These are phyloP conservation scores for Emiliania huxleyi DNA, from an alignment of 78 protist genomes.

Conservation along the genomic window DNA sequence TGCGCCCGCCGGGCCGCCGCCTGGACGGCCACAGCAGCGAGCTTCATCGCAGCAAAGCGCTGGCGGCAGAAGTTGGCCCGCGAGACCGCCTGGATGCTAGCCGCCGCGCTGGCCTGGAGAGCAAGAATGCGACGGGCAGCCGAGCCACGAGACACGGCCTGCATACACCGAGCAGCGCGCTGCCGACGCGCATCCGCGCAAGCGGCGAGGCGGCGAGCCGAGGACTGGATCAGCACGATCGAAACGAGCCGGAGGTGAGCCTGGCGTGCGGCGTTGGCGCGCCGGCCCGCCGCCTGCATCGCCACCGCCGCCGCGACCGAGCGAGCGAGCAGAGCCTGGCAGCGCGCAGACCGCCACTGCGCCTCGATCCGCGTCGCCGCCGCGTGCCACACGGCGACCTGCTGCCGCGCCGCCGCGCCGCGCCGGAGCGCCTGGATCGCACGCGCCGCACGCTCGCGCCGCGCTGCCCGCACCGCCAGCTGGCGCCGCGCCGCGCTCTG, in stretches of 20 bases:
- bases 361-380: background rate
- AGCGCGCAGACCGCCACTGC: background rate
- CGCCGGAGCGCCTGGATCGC: background rate
- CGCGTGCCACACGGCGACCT: background rate
- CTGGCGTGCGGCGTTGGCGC: background rate
- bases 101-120: background rate
- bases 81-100: background rate
- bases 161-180: background rate
- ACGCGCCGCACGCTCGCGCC: background rate
- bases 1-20: background rate
- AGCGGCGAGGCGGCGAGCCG: background rate
- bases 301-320: background rate
- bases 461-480: background rate
- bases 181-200: background rate
- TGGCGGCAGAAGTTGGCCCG: background rate
- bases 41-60: background rate
- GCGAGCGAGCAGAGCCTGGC: background rate
- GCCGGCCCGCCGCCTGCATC: background rate
- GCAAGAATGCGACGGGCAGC: background rate
- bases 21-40: background rate
- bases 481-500: background rate
- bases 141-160: background rate
- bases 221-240: background rate
- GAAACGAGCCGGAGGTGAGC: background rate
- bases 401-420: background rate